A percentile compares a stretch with the other conserved stretches of the same genome.
Conservation (phyloP, 2,329 filamentous ascomycete genomes). For the Hortaea werneckii region DNA sequence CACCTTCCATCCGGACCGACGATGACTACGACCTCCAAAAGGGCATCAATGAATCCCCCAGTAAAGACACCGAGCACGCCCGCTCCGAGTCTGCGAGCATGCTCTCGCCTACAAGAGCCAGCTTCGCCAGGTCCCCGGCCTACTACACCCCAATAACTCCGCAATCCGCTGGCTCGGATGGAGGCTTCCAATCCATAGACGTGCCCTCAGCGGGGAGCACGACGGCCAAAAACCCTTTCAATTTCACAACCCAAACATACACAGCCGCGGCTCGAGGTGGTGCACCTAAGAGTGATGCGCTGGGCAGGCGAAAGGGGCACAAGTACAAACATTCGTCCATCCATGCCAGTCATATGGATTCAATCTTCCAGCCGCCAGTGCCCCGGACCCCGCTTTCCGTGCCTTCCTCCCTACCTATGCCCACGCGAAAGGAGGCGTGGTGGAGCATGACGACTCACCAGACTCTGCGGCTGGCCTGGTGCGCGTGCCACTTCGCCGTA, state of each 20-base stretch:
- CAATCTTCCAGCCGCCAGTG: constrained; percentile 80
- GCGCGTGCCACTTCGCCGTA: constrained; percentile 73
- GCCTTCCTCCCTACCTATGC: constrained; percentile 83
- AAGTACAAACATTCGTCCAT: constrained; percentile 97
- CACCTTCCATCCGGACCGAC: constrained; percentile 18
- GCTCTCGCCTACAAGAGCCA: constrained; percentile 22
- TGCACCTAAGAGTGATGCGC: constrained; percentile 56
- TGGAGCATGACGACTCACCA: constrained; percentile 85
- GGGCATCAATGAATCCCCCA: constrained; percentile 18
- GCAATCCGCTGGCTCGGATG: constrained; percentile 20
- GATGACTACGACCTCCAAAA: constrained; percentile 22
- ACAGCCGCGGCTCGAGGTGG: constrained; percentile 19
- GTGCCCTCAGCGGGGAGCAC: constrained; percentile 5
- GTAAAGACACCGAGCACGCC: constrained; percentile 6
- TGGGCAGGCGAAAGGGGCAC: constrained; percentile 86
- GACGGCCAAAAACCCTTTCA: constrained; percentile 62
- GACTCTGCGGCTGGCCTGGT: constrained; percentile 75
- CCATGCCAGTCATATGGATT: constrained; percentile 72
- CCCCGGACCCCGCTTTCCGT: constrained; percentile 79
- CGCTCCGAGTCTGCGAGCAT: constrained; percentile 14
- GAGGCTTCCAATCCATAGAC: constrained; percentile 18
- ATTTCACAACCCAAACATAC: constrained; percentile 65
- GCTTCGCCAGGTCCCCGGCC: constrained; percentile 12
- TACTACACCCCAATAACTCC: constrained; percentile 24
- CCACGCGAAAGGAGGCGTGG: constrained; percentile 79